A percentile compares a stretch with the other conserved stretches of the same genome.
These are phyloP conservation scores for Asterochloris erici DNA, from an alignment of 139 green algal species.

Conservation along the genomic window DNA sequence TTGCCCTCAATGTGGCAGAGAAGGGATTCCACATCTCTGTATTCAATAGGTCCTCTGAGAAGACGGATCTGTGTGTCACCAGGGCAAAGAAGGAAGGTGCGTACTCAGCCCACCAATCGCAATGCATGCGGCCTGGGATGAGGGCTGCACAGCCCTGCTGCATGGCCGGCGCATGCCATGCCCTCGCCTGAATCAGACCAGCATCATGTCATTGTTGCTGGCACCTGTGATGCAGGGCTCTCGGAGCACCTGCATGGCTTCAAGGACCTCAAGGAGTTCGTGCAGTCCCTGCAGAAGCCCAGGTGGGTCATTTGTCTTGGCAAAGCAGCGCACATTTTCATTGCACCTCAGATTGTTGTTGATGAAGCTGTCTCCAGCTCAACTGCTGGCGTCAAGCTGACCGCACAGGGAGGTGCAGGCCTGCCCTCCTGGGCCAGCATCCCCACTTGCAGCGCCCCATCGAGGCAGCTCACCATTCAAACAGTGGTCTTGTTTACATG, in stretches of 20 bases:
- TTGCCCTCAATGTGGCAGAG: constrained; percentile 97
- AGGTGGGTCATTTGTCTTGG: constrained; percentile 40
- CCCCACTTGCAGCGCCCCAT: neutral
- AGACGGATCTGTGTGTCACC: constrained; percentile 91
- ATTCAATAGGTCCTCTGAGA: constrained; percentile 91
- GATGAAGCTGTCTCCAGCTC: too few relatives aligned
- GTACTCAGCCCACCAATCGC: neutral
- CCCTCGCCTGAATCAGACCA: neutral
- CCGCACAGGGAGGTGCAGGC: neutral
- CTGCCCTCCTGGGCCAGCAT: neutral
- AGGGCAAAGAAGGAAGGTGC: constrained; percentile 88
- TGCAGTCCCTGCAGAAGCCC: constrained; percentile 88
- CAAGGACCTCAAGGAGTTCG: constrained; percentile 91
- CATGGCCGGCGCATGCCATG: neutral
- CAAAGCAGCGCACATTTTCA: neutral
- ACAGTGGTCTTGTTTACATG: too few relatives aligned
- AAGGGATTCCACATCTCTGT: constrained; percentile 98
- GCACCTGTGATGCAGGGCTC: constrained; percentile 47
- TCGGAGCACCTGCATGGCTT: constrained; percentile 83
- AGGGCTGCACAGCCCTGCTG: neutral
- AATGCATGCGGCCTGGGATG: neutral
- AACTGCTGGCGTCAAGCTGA: too few relatives aligned
- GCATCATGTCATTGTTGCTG: neutral
- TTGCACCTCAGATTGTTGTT: neutral
- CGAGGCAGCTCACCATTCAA: too few relatives aligned